Evolutionary conservation across 2,329 filamentous ascomycete genomes (phyloP).

Genomic region (Xylariaceae sp.): DNA sequence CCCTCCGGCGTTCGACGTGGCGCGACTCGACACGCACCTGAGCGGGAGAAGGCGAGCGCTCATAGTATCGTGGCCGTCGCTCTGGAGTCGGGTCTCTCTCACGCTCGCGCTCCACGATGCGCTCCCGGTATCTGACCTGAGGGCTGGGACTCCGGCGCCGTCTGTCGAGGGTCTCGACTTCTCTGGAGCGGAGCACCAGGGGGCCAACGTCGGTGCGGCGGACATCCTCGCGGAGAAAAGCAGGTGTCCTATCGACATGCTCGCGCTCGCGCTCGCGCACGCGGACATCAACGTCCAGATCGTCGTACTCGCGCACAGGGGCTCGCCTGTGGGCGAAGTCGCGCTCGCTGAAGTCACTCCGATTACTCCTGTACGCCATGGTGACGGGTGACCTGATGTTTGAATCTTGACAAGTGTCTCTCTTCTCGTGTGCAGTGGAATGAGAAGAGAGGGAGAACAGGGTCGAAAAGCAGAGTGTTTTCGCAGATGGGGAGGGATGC

Average conservation of each 20-base stretch:
- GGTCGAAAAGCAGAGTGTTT: no score
- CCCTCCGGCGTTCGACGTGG: conserved; percentile 26
- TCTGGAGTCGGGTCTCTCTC: conserved; percentile 36
- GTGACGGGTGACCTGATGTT: no score
- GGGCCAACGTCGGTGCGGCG: conserved; percentile 46
- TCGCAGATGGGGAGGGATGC: no score
- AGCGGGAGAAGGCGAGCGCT: conserved; percentile 35
- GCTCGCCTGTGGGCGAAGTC: conserved; percentile 36
- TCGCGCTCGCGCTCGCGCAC: conserved; percentile 39
- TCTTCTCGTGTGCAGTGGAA: no score
- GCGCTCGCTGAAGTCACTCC: conserved; percentile 43
- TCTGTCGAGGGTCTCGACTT: conserved; percentile 52
- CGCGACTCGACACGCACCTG: conserved; percentile 25
- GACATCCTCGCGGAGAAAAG: conserved; percentile 49
- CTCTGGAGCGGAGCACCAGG: conserved; percentile 51
- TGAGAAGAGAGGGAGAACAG: no score
- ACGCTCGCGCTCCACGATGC: conserved; percentile 41
- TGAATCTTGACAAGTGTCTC: no score
- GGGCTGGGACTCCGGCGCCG: conserved; percentile 42
- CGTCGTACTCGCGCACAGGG: conserved; percentile 34
- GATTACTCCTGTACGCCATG: conserved; percentile 27
- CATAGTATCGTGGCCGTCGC: conserved; percentile 40
- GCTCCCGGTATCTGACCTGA: conserved; percentile 39
- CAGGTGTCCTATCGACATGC: conserved; percentile 42
- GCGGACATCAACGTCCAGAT: conserved; percentile 35